Conservation (phyloP, 257 asterid genomes). For the Coffea eugenioides region DNA sequence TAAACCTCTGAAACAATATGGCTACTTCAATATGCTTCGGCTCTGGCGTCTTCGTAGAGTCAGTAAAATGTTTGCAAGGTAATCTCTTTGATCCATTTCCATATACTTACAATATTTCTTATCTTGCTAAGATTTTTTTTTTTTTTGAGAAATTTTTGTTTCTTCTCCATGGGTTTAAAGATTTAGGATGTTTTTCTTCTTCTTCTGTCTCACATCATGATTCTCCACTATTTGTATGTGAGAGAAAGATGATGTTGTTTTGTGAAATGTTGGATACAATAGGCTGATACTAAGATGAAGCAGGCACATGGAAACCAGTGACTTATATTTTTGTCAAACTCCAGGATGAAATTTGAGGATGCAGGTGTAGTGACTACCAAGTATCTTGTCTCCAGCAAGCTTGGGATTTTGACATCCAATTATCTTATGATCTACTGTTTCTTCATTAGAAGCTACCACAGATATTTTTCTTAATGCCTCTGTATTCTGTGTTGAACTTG, state of each 20-base stretch:
- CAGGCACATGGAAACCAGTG: background rate
- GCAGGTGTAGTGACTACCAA: background rate
- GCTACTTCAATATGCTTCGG: constrained; percentile 66
- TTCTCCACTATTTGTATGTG: background rate
- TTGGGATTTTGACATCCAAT: background rate
- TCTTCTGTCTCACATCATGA: background rate
- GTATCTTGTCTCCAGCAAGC: background rate
- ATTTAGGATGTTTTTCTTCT: background rate
- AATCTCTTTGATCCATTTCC: background rate
- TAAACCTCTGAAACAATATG: constrained; percentile 30
- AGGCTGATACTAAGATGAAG: background rate
- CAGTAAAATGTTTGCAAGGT: constrained; percentile 69
- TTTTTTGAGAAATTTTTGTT: background rate
- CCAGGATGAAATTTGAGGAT: background rate
- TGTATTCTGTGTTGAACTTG: background rate
- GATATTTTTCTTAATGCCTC: too few relatives aligned
- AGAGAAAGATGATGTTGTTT: background rate
- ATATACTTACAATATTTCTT: too few relatives aligned
- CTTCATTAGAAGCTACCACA: too few relatives aligned
- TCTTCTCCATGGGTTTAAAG: background rate
- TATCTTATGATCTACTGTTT: too few relatives aligned
- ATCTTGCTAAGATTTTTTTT: background rate
- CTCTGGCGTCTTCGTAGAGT: constrained; percentile 90
- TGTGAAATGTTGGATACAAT: background rate
- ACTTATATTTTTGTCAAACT: background rate